phyloP scores from a whole-genome alignment of 1,284 basidiomycete species.

The Crucibulum parvulum region DNA sequence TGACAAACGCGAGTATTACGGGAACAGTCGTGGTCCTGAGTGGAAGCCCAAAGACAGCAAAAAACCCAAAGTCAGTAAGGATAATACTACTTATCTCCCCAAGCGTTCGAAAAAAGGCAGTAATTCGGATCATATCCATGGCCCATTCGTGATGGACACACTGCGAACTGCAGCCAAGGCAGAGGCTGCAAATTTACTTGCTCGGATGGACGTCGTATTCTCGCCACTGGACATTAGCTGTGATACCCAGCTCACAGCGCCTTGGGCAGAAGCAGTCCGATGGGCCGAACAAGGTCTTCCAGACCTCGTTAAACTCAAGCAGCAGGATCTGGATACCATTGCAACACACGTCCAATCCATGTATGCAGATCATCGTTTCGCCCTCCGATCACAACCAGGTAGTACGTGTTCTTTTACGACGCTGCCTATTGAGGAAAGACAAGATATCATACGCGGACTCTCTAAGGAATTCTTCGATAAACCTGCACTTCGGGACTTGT shows the following conservation, averaged over 20 bases:
- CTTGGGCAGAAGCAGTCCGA: constrained; percentile 25
- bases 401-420: constrained; percentile 37
- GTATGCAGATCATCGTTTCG: constrained; percentile 15
- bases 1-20: constrained; percentile 9
- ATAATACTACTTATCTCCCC: constrained; percentile 9
- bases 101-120: constrained; percentile 6
- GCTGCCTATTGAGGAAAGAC: constrained; percentile 43
- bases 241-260: constrained; percentile 16
- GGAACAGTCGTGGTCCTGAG: constrained; percentile 11
- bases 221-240: constrained; percentile 1
- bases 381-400: constrained; percentile 1
- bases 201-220: constrained; percentile 15
- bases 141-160: constrained; percentile 24
- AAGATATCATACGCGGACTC: constrained; percentile 31
- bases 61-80: constrained; percentile 6
- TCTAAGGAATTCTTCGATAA: constrained; percentile 27
- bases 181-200: constrained; percentile 11
- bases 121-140: constrained; percentile 4
- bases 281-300: constrained; percentile 18
- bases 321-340: constrained; percentile 27
- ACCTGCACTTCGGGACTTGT: constrained; percentile 21
- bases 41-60: constrained; percentile 21
- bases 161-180: constrained; percentile 12
- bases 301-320: constrained; percentile 19
- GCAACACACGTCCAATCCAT: constrained; percentile 24